These are phyloP conservation scores for Colletotrichum limetticola DNA, from an alignment of 2,329 filamentous ascomycete genomes.

Conservation along the genomic window DNA sequence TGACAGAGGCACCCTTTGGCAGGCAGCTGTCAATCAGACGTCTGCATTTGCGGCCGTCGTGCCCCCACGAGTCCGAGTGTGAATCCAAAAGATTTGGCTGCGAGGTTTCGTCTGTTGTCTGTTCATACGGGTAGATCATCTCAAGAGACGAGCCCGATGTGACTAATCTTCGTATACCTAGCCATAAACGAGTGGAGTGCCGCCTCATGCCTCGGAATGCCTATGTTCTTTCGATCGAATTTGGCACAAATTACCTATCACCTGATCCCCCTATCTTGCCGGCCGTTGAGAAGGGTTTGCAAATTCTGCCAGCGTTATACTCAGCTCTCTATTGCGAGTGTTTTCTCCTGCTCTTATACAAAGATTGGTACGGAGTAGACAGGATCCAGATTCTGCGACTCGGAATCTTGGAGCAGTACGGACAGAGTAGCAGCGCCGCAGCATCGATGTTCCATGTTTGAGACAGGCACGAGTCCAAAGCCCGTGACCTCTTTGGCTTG, in stretches of 20 bases:
- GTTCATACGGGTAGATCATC: no score
- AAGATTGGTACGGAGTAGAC: not conserved
- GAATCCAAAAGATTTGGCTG: not conserved
- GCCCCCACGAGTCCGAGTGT: not conserved
- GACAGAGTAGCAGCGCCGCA: not conserved
- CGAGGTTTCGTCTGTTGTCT: not conserved
- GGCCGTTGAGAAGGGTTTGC: not conserved
- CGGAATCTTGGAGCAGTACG: not conserved
- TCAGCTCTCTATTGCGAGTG: no score
- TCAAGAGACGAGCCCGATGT: not conserved
- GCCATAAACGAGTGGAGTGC: not conserved
- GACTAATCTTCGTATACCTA: not conserved
- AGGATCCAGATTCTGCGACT: not conserved
- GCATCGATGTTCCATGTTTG: conserved; percentile 13
- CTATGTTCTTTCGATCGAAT: not conserved
- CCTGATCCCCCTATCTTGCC: not conserved
- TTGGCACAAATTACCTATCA: not conserved
- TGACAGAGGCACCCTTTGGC: not conserved
- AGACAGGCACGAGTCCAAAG: conserved; percentile 21
- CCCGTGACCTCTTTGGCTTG: conserved; percentile 21
- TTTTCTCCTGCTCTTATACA: not conserved
- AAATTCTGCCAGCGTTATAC: not conserved
- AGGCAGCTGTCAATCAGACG: conserved; percentile 18
- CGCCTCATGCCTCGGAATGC: not conserved
- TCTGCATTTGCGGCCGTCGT: not conserved